Base-by-base conservation (phyloP, 2,329 filamentous ascomycete genomes). In the Colletotrichum limetticola region DNA sequence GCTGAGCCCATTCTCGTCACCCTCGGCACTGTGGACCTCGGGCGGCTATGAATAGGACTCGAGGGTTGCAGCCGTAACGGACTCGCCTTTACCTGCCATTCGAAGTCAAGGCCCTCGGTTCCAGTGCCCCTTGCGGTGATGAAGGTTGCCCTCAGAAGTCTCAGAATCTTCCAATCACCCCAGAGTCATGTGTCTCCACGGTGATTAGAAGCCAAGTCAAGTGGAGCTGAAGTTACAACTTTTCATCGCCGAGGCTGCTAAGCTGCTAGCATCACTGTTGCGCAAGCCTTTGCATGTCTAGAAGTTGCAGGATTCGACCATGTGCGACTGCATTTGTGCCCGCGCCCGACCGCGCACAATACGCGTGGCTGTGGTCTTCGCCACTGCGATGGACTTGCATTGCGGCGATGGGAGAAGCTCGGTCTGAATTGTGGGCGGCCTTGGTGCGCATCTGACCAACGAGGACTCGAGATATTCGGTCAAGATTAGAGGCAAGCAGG, bases 21-120 rank as follows among this genome's bases (percentile, higher is more conserved):
- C 35, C 22, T 37, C 57, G 32, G 68, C 53, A 37, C 6, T 26
- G 68, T 66, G 69, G 69, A 58, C 30, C 65, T 59, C 56, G 37
- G 61, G 58, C 30, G 66, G 55, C 70, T 69, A 65, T 72, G 66
- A 72, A 69, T 70, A 69, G 70, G 66, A 46, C 19, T 30, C 11
- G 42, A 72, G 60, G 59, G 70, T 69, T 72, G 60, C 69, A 63
- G n/a, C 35, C 46, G 60, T 30, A 35, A 60, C 55, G 66, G 70
- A 32, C 22, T 72, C 52, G 66, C 66, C 60, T 57, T 32, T 22
- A 14, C 66, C 52, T 72, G 56, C 46, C 66, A 52, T 63, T n/a
- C 26, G 22, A 56, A 24, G 52, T 32, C 58, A 66, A 58, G 46
- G n/a, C 30, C 42, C 32, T 32, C 12, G 12, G 32, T 28, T 53